Evolutionary conservation across 306 rosid genomes (phyloP).

Genomic region (Glycyrrhiza uralensis): DNA sequence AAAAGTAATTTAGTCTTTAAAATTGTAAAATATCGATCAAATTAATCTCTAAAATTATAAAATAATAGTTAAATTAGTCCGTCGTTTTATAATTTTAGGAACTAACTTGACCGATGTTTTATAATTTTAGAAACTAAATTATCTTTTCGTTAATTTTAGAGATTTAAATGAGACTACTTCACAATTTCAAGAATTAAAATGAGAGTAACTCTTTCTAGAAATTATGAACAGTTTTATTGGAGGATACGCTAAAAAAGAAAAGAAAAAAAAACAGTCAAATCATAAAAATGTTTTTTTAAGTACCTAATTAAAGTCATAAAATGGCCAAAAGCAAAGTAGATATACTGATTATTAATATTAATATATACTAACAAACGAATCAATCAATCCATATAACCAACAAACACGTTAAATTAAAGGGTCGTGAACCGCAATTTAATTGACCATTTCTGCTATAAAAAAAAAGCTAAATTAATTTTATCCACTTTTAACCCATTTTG

Average conservation of each 20-base stretch:
- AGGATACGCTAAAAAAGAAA: neutral
- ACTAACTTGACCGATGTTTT: too few species aligned
- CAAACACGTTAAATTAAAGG: neutral
- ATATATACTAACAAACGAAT: neutral
- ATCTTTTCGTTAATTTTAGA: too few species aligned
- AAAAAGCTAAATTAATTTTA: neutral
- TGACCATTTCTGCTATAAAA: neutral
- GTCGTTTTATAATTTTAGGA: too few species aligned
- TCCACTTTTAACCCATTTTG: neutral
- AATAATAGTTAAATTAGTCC: too few species aligned
- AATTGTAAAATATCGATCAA: too few species aligned
- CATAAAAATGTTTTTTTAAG: neutral
- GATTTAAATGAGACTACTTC: too few species aligned
- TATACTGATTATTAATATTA: neutral
- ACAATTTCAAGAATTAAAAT: too few species aligned
- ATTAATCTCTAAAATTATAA: too few species aligned
- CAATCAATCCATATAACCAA: neutral
- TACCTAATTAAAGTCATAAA: neutral
- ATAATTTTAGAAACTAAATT: too few species aligned
- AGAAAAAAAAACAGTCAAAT: conserved; percentile 7
- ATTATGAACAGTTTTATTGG: neutral
- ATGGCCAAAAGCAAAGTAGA: conserved; percentile 4
- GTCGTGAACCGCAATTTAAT: neutral
- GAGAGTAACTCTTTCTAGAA: too few species aligned
- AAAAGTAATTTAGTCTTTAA: too few species aligned